These are phyloP conservation scores for Rauvolfia tetraphylla DNA, from an alignment of 257 asterid genomes.

Conservation along the genomic window DNA sequence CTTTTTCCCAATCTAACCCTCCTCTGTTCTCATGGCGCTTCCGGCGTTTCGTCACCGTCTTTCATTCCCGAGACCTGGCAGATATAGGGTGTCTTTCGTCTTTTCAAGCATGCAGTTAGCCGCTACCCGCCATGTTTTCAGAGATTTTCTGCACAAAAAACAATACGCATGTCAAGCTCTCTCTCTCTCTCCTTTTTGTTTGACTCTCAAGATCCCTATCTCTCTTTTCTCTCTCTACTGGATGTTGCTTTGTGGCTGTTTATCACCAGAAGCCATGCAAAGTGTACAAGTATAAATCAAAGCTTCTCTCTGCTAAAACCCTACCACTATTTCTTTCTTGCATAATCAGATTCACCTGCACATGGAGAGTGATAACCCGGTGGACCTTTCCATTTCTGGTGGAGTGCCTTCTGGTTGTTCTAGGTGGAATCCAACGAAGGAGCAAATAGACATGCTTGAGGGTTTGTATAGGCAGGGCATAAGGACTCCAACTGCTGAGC, in stretches of 20 bases:
- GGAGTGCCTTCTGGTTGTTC: constrained; percentile 40
- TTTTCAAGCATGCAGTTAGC: constrained; percentile 49
- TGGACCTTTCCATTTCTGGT: constrained; percentile 17
- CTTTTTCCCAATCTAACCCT: constrained; percentile 48
- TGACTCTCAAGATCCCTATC: constrained; percentile 12
- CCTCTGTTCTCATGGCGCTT: constrained; percentile 15
- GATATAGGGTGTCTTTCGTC: constrained; percentile 54
- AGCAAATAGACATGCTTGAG: constrained; percentile 80
- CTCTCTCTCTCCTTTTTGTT: constrained; percentile 15
- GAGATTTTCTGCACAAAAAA: constrained; percentile 76
- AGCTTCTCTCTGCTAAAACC: constrained; percentile 10
- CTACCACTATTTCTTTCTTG: neutral
- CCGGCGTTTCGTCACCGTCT: constrained; percentile 20
- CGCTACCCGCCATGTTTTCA: constrained; percentile 84
- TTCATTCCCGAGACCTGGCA: constrained; percentile 62
- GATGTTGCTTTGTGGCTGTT: constrained; percentile 7
- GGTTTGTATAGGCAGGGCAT: constrained; percentile 62
- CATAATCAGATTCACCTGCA: no score
- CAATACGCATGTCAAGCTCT: constrained; percentile 77
- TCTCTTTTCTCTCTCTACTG: neutral
- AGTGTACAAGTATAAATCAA: neutral
- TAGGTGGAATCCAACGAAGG: constrained; percentile 89
- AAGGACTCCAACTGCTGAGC: constrained; percentile 78
- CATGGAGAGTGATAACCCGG: constrained; percentile 40
- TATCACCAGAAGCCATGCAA: constrained; percentile 8